Percentiles rank a stretch among this genome's conserved stretches.
Evolutionary conservation across 2,329 filamentous ascomycete genomes (phyloP).

Genomic region (Biscogniauxia mediterranea): DNA sequence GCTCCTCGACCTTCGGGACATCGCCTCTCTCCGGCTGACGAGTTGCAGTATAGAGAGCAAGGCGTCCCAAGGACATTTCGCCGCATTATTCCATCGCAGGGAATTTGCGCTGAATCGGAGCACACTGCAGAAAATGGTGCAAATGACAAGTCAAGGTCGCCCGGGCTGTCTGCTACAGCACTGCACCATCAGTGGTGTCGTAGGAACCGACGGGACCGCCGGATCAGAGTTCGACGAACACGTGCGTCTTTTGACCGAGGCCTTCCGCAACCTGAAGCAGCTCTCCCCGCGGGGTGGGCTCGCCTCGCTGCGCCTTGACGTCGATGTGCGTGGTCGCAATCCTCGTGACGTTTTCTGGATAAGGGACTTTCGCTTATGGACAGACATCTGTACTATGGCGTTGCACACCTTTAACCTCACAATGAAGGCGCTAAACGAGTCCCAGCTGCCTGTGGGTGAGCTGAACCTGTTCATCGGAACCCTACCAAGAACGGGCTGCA

Average conservation of each 20-base stretch:
- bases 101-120: neutral
- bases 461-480: no score
- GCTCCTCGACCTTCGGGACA: slow-evolving; percentile 3
- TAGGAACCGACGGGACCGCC: neutral
- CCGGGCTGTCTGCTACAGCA: slow-evolving; percentile 6
- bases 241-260: neutral
- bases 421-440: no score
- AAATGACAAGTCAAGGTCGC: slow-evolving; percentile 4
- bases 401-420: no score
- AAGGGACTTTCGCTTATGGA: no score
- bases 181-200: slow-evolving; percentile 9
- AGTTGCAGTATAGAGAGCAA: slow-evolving; percentile 1
- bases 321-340: neutral
- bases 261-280: slow-evolving; percentile 9
- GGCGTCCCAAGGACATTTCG: neutral
- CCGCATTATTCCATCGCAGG: slow-evolving; percentile 3
- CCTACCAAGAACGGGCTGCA: no score
- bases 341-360: no score
- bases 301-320: slow-evolving; percentile 6
- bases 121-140: slow-evolving; percentile 3
- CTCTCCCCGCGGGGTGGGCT: slow-evolving; percentile 4
- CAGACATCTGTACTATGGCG: no score
- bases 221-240: slow-evolving; percentile 1
- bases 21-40: slow-evolving; percentile 7
- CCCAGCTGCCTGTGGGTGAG: no score